Evolutionary conservation across 139 green algal species (phyloP).

Genomic region (Klebsormidium nitens): DNA sequence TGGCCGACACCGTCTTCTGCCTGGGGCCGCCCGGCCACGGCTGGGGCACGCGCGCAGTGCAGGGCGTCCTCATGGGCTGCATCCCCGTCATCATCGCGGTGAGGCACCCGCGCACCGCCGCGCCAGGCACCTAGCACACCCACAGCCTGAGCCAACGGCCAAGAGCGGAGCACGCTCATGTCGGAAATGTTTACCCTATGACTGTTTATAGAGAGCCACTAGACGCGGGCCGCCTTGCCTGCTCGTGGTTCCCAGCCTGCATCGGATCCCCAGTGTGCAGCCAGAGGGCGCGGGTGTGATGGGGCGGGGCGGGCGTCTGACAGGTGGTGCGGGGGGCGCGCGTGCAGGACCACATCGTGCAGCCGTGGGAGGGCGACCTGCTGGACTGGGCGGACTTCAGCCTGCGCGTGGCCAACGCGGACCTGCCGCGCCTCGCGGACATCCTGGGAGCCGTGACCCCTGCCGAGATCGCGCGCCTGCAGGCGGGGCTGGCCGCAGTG

Average conservation of each 20-base stretch:
- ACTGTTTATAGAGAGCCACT: too few relatives aligned
- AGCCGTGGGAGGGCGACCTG: conserved; percentile 15
- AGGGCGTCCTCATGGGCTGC: conserved; percentile 33
- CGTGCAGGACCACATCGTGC: conserved; percentile 3
- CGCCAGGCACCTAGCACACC: too few relatives aligned
- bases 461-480: conserved; percentile 13
- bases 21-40: conserved; percentile 34
- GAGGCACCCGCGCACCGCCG: too few relatives aligned
- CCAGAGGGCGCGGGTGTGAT: too few relatives aligned
- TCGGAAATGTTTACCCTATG: too few relatives aligned
- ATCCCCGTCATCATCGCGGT: conserved; percentile 47
- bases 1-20: conserved; percentile 32
- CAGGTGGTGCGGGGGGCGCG: too few relatives aligned
- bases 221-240: too few relatives aligned
- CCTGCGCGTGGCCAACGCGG: not conserved
- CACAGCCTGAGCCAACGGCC: too few relatives aligned
- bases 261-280: too few relatives aligned
- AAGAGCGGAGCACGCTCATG: too few relatives aligned
- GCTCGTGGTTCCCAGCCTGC: too few relatives aligned
- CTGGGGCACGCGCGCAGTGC: conserved; percentile 25
- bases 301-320: too few relatives aligned
- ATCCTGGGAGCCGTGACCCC: conserved; percentile 18
- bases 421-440: conserved; percentile 10
- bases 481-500: not conserved
- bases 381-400: conserved; percentile 4